Evolutionary conservation across 2,329 filamentous ascomycete species (phyloP).

Genomic region (Pleomassaria siparia): DNA sequence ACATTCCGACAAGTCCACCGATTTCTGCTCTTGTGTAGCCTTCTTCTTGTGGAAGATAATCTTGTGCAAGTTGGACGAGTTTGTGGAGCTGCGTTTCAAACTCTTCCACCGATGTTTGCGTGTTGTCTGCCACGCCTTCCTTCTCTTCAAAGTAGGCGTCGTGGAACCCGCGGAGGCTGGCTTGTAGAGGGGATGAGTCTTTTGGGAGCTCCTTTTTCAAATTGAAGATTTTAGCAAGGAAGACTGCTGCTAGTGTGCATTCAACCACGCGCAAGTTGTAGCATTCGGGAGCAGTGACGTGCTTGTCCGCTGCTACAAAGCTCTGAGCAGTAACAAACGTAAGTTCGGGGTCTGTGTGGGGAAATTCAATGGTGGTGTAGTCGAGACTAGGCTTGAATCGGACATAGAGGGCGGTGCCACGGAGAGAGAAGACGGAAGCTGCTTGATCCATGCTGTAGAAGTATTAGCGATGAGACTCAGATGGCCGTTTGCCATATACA

Average conservation of each 20-base stretch:
- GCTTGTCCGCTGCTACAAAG: constrained; percentile 92
- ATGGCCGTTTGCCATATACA: constrained; percentile 32
- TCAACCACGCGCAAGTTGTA: constrained; percentile 98
- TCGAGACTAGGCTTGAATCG: constrained; percentile 80
- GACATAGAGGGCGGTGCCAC: constrained; percentile 84
- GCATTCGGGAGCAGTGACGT: constrained; percentile 87
- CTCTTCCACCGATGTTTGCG: constrained; percentile 46
- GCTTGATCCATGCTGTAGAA: constrained; percentile 85
- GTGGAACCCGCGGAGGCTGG: constrained; percentile 85
- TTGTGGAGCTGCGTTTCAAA: constrained; percentile 68
- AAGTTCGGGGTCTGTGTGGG: constrained; percentile 76
- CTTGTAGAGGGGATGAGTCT: constrained; percentile 80
- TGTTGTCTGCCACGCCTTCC: constrained; percentile 51
- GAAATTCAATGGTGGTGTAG: constrained; percentile 78
- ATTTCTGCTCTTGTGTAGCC: constrained; percentile 91
- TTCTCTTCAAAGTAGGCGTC: constrained; percentile 70
- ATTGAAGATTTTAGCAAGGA: constrained; percentile 61
- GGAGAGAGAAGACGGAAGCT: constrained; percentile 88
- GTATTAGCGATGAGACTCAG: constrained; percentile 21
- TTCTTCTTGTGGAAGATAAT: constrained; percentile 73
- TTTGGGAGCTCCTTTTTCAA: constrained; percentile 64
- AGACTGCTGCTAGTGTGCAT: constrained; percentile 80
- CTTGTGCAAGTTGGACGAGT: constrained; percentile 68
- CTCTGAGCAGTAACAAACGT: constrained; percentile 94
- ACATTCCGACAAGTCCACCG: constrained; percentile 67